These are phyloP conservation scores for Scheffersomyces ergatensis DNA, from an alignment of 805 yeast species.

Conservation along the genomic window DNA sequence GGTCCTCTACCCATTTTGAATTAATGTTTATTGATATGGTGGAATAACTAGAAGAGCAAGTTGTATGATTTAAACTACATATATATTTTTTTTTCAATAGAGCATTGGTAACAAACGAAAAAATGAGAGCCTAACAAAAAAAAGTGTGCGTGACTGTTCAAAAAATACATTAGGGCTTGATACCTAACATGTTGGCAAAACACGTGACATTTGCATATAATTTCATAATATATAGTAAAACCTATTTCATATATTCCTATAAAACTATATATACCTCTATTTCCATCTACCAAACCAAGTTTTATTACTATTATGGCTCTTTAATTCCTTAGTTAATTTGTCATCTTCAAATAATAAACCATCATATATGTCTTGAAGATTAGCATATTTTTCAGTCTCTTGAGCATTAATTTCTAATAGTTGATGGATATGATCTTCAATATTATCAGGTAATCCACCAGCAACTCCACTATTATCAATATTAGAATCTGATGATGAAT, in stretches of 20 bases:
- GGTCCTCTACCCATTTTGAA: conserved; percentile 25
- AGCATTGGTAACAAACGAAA: neutral
- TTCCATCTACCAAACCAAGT: conserved; percentile 32
- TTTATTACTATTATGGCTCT: conserved; percentile 11
- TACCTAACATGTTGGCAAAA: no score
- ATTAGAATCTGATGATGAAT: neutral
- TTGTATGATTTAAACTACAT: neutral
- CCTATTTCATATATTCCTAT: no score
- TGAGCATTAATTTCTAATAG: conserved; percentile 34
- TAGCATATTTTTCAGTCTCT: conserved; percentile 37
- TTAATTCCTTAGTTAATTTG: conserved; percentile 18
- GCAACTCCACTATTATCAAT: no score
- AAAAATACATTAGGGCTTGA: no score
- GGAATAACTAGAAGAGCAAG: neutral
- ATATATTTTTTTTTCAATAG: conserved; percentile 4
- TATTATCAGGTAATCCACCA: conserved; percentile 34
- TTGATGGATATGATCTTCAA: conserved; percentile 34
- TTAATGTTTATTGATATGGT: conserved; percentile 1
- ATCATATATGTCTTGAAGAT: conserved; percentile 35
- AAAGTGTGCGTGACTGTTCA: no score
- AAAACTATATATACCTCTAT: neutral
- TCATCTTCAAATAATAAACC: conserved; percentile 25
- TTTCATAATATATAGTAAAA: no score
- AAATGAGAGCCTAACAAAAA: neutral
- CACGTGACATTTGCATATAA: no score